Evolutionary conservation across 352 stramenopile genomes (phyloP), one percentile per base, ranked within the genome.

Genomic region (Globisporangium viniferum): DNA sequence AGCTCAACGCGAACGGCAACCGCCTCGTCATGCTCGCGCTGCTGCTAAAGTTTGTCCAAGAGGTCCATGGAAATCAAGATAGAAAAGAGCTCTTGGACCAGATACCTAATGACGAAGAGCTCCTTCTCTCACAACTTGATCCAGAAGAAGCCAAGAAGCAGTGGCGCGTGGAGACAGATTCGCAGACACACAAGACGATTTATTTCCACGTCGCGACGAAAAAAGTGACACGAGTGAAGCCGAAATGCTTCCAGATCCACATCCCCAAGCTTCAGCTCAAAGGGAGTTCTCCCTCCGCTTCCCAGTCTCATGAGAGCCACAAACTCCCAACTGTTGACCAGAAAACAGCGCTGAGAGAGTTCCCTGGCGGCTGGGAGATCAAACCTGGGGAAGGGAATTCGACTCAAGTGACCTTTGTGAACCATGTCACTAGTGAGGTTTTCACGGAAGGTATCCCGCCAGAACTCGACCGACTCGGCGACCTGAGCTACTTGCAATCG

Each of bases 91-190:
- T 58, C 20, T 64, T 63, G 14, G 64, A 57, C 24, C 64, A 75
- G 60, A 58, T 72, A 36, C 4, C 18, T 15, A 44, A 66, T 10
- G 33, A 65, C 36, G 62, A 75, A 10, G 57, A 67, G 29, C 53
- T 67, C 12, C 36, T 5, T 0, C 46, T 53, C 0, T 46, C 39
- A 14, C 15, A 20, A 15, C 24, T 61, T 35, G 62, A 77, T 5
- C 36, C 65, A 3, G 76, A 78, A 18, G 57, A 70, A 39, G 79
- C 81, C 35, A 72, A 86, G 46, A 77, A 78, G 33, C 73, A 78
- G 24, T 94, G 86, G 86, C 73, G 81, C 8, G 70, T 91, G 3
- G 75, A 90, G 57, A 66, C 63, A 1, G 86, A 94, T n/a, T 82
- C 84, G 7, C 57, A 72, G 24, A 89, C 78, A 0, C 67, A 80